phyloP scores from a whole-genome alignment of 2,329 filamentous ascomycete species.

The Akanthomyces uredinophilus region DNA sequence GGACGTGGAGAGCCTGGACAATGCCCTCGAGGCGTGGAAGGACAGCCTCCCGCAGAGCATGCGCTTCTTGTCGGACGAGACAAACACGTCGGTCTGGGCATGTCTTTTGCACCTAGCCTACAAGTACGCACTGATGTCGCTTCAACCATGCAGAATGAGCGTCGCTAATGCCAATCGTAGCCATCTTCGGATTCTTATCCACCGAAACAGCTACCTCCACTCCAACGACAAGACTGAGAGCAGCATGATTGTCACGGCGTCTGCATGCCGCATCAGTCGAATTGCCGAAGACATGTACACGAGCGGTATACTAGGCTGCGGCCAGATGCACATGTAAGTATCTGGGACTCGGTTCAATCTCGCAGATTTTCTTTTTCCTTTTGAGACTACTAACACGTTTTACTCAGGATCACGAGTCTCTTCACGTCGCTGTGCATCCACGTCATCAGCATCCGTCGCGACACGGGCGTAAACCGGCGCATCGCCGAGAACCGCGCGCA shows the following conservation, averaged over 20 bases:
- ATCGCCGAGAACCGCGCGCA: conserved; percentile 34
- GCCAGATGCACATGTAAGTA: conserved; percentile 34
- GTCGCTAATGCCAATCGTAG: conserved; percentile 16
- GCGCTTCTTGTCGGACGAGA: conserved; percentile 27
- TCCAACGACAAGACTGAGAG: conserved; percentile 24
- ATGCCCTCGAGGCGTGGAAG: conserved; percentile 30
- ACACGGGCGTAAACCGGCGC: conserved; percentile 27
- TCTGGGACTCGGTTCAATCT: neutral
- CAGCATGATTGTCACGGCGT: conserved; percentile 26
- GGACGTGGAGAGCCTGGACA: conserved; percentile 26
- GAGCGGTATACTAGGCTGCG: conserved; percentile 29
- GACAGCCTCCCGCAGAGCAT: conserved; percentile 28
- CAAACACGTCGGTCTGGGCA: conserved; percentile 30
- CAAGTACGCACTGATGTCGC: conserved; percentile 23
- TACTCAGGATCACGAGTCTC: conserved; percentile 29
- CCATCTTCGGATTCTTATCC: conserved; percentile 32
- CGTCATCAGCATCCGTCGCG: conserved; percentile 31
- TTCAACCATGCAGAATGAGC: neutral
- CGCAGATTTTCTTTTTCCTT: too few species aligned
- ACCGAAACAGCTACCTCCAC: conserved; percentile 30
- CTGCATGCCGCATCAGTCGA: conserved; percentile 31
- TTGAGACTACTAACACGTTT: neutral
- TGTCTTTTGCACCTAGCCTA: conserved; percentile 34
- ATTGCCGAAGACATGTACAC: conserved; percentile 36
- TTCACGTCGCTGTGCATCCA: conserved; percentile 36